Conservation (phyloP, 208 protist species). For the Leishmania turanica region DNA sequence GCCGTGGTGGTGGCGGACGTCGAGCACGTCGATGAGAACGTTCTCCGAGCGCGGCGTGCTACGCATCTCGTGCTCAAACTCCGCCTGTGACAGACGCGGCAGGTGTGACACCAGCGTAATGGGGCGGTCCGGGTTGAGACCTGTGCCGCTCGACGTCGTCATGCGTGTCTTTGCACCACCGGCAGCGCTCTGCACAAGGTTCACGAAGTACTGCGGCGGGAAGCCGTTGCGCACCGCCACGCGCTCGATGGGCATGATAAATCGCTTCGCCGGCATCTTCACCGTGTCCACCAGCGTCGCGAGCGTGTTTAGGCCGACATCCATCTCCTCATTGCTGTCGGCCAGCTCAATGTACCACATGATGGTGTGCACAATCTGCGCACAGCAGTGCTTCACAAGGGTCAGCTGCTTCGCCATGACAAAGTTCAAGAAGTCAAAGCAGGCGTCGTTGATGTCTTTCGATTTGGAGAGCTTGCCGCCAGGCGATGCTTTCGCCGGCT, state of each 20-base stretch:
- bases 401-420: slow-evolving; percentile 80
- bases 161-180: slow-evolving; percentile 49
- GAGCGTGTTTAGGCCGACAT: slow-evolving; percentile 76
- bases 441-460: slow-evolving; percentile 86
- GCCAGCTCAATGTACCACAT: slow-evolving; percentile 89
- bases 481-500: slow-evolving; percentile 58
- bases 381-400: slow-evolving; percentile 83
- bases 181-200: slow-evolving; percentile 63
- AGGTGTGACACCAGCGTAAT: slow-evolving; percentile 76
- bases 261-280: slow-evolving; percentile 69
- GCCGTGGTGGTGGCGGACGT: slow-evolving; percentile 57
- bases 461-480: slow-evolving; percentile 44
- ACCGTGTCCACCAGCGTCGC: slow-evolving; percentile 77
- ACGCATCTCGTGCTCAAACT: slow-evolving; percentile 85
- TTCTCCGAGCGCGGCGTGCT: slow-evolving; percentile 46
- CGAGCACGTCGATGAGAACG: slow-evolving; percentile 64
- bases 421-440: slow-evolving; percentile 87
- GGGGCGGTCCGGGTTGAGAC: slow-evolving; percentile 73
- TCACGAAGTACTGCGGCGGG: slow-evolving; percentile 58
- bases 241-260: slow-evolving; percentile 77
- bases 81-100: slow-evolving; percentile 63
- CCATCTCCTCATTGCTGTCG: slow-evolving; percentile 76
- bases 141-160: slow-evolving; percentile 33
- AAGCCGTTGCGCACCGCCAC: slow-evolving; percentile 75
- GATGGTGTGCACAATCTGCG: slow-evolving; percentile 87